Percentiles rank a stretch among this genome's conserved stretches.
These are phyloP conservation scores for Areca catechu DNA, from an alignment of 176 grass and related monocot genomes.

Conservation along the genomic window DNA sequence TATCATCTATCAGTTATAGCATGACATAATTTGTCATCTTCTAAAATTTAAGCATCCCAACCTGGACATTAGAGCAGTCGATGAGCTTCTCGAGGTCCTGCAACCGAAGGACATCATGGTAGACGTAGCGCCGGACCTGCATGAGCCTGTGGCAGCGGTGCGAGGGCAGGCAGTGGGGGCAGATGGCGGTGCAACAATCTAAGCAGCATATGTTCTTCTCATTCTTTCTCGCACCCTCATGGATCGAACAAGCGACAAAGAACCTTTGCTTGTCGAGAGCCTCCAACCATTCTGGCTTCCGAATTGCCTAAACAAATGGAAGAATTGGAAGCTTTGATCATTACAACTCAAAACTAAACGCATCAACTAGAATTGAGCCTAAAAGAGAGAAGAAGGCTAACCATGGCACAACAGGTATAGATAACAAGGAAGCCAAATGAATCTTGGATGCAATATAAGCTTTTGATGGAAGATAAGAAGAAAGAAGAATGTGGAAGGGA, in stretches of 20 bases:
- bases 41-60: background rate
- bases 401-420: background rate
- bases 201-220: conserved; percentile 24
- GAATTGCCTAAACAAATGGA: background rate
- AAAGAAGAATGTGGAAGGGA: background rate
- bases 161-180: conserved; percentile 14
- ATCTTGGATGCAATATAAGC: too few relatives aligned
- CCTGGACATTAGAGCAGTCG: conserved; percentile 21
- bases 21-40: too few relatives aligned
- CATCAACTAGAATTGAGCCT: background rate
- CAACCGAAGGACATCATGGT: conserved; percentile 16
- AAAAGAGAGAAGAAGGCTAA: background rate
- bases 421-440: too few relatives aligned
- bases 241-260: conserved; percentile 7
- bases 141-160: conserved; percentile 10
- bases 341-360: too few relatives aligned
- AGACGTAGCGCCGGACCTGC: conserved; percentile 18
- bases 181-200: conserved; percentile 21
- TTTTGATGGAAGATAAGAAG: background rate
- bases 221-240: conserved; percentile 19
- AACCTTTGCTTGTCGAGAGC: conserved; percentile 18
- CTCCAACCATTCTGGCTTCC: conserved; percentile 20
- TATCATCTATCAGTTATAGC: too few relatives aligned
- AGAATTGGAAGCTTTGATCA: background rate
- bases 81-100: conserved; percentile 19